Percentiles rank a stretch among this genome's conserved stretches.
Conservation (phyloP, 73 alveolate species). For the Durusdinium trenchii region DNA sequence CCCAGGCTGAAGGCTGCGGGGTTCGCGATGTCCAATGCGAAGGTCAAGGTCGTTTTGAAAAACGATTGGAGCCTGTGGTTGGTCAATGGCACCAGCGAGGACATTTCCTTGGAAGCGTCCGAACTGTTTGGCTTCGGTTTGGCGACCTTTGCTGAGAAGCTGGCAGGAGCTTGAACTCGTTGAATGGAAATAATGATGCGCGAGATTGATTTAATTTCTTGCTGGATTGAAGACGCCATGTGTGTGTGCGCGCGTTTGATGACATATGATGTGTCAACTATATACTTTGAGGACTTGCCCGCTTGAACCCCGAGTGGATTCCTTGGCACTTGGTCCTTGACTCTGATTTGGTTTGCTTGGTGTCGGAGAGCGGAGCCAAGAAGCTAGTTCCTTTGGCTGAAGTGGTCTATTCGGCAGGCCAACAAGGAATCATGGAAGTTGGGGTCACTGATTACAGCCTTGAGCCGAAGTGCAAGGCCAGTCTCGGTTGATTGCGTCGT, state of each 20-base stretch:
- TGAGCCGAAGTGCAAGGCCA: neutral
- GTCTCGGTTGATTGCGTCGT: neutral
- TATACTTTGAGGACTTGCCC: neutral
- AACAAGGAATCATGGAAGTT: conserved; percentile 12
- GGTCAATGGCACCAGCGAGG: neutral
- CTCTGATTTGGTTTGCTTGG: neutral
- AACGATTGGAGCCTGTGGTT: neutral
- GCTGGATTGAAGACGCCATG: neutral
- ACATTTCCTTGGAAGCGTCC: neutral
- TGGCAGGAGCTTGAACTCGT: neutral
- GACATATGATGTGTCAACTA: neutral
- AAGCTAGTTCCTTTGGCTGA: neutral
- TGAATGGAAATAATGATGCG: too few relatives aligned
- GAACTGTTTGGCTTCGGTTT: conserved; percentile 27
- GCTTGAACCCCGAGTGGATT: neutral
- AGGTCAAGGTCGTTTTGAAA: neutral
- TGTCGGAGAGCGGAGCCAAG: neutral
- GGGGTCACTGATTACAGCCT: neutral
- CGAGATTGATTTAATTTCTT: neutral
- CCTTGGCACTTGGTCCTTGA: neutral
- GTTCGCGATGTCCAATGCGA: neutral
- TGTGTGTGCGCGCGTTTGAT: neutral
- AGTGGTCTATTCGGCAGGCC: neutral
- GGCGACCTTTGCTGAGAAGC: neutral
- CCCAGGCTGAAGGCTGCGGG: conserved; percentile 21